Conservation (phyloP, 2,329 filamentous ascomycete species). For the Colletotrichum orchidophilum region DNA sequence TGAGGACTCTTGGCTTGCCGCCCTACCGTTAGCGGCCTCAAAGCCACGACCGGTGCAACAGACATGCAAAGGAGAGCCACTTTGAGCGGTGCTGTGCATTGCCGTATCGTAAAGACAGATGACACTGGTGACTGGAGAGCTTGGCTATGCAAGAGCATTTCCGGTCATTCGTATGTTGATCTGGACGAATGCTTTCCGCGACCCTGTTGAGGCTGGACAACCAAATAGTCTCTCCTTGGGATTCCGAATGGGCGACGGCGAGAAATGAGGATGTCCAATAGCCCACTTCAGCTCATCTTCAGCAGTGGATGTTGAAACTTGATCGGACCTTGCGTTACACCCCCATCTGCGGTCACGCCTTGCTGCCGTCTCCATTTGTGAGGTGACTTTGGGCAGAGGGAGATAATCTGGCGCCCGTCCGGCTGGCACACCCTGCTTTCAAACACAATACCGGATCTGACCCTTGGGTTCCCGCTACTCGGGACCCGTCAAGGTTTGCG, state of each 20-base stretch:
- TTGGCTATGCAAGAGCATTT: background rate
- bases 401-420: conserved; percentile 1
- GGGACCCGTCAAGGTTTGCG: conserved; percentile 12
- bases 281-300: conserved; percentile 7
- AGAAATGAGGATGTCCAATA: background rate
- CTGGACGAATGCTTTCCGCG: background rate
- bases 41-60: conserved; percentile 22
- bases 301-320: conserved; percentile 16
- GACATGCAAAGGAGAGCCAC: background rate
- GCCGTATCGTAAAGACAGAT: background rate
- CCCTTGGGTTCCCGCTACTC: background rate
- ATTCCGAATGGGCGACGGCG: background rate
- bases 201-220: conserved; percentile 7
- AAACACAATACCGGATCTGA: conserved; percentile 6
- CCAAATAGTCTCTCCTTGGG: background rate
- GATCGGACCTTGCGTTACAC: background rate
- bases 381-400: background rate
- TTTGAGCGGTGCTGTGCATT: background rate
- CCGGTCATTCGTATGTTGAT: background rate
- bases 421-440: conserved; percentile 11
- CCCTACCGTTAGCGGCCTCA: conserved; percentile 24
- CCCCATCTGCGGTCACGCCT: background rate
- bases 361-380: background rate
- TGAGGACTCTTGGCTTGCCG: background rate
- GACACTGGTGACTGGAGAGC: background rate